Base-by-base conservation (phyloP, 2,329 filamentous ascomycete genomes). In the Ophiostoma perfectum region DNA sequence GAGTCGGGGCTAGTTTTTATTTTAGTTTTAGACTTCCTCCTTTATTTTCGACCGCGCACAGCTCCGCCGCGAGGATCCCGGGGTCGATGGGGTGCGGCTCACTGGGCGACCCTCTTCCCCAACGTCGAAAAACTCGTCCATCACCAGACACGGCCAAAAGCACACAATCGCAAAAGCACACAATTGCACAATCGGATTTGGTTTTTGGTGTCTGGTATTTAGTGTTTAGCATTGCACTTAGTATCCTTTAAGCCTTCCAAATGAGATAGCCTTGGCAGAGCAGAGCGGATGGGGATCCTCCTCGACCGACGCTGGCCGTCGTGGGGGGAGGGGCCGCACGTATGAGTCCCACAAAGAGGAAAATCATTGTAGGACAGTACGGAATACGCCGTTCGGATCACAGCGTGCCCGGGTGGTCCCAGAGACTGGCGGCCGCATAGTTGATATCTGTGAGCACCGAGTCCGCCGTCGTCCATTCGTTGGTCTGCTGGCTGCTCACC, bases 381-480 rank as follows among this genome's bases (percentile, higher is more conserved):
- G 27, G 3, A 55, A 14, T 47, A 47, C 42, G 12, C 2, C 42
- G 42, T 12, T 12, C 44, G 14, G 12, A 18, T 64, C 63, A 64
- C 18, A 47, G 41, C 11, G 27, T 27, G 2, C 68, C 68, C 12
- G 70, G 66, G 14, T 66, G 65, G 44, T 69, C 68, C 72, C 71
- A 72, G 47, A 70, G 64, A 14, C 69, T 70, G 6, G 69, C 36
- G n/a, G 70, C 65, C 36, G 70, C 55, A 41, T 70, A 71, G 45
- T 71, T 67, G 66, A 74, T 70, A 45, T 72, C 69, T 18, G 69
- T 65, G 11, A 72, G 39, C 9, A 66, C 58, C 9, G 69, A 62
- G 52, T 67, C 64, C 14, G 72, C 71, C 18, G 44, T 55, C n/a
- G 72, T 70, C 74, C 74, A 75, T 52, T 71, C 71, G 44, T 69